These are phyloP conservation scores for Aspergillus conjunctus DNA, from an alignment of 495 filamentous ascomycete species.

Conservation along the genomic window DNA sequence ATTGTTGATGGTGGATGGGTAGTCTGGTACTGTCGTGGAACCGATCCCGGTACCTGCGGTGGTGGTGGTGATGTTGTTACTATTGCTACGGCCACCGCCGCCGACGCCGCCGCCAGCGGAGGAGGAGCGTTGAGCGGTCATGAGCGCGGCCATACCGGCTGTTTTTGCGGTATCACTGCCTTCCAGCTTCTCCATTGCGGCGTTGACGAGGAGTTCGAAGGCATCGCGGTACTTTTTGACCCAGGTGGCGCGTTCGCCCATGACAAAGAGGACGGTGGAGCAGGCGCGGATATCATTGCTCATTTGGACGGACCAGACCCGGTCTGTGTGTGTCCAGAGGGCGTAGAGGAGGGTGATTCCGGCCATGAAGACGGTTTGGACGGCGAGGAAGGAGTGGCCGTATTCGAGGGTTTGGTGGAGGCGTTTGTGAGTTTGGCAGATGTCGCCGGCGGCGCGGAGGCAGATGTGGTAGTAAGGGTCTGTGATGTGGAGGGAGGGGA, in stretches of 20 bases:
- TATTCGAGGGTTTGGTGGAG: constrained; percentile 56
- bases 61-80: background rate
- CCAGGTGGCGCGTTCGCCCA: constrained; percentile 55
- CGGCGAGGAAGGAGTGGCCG: constrained; percentile 56
- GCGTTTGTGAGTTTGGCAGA: constrained; percentile 57
- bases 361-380: constrained; percentile 58
- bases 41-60: background rate
- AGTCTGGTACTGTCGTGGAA: background rate
- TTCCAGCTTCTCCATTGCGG: constrained; percentile 56
- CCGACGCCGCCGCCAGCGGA: constrained; percentile 14
- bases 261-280: constrained; percentile 56
- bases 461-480: constrained; percentile 56
- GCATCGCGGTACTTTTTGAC: constrained; percentile 58
- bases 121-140: constrained; percentile 41
- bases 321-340: constrained; percentile 48
- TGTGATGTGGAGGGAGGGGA: constrained; percentile 49
- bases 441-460: constrained; percentile 52
- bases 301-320: constrained; percentile 55
- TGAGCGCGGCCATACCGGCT: constrained; percentile 45
- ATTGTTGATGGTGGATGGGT: background rate
- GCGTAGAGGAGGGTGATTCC: constrained; percentile 56
- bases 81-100: background rate
- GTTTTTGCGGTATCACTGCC: constrained; percentile 41
- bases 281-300: constrained; percentile 58
- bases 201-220: constrained; percentile 55